Evolutionary conservation across 129 eudicot species (phyloP), one percentile per base, ranked within the genome.

Genomic region (Smallanthus sonchifolius): DNA sequence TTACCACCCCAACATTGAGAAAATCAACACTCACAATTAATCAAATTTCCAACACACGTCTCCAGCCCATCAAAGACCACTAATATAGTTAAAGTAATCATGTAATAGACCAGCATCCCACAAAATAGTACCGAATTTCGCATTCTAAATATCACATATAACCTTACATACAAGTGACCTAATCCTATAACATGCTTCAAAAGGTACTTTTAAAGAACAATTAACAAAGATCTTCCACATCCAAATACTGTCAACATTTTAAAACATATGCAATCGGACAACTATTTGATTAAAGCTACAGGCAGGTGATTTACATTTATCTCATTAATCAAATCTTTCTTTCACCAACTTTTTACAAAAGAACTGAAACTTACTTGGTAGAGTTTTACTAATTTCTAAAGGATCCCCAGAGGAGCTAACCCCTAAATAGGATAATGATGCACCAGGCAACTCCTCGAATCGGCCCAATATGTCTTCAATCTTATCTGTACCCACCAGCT

Each of bases 401-500:
- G 92, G 86, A 28, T 84, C 78, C 38, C 90, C 97, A 75, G 86
- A 42, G 57, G 90, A 88, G 80, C 89, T 83, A 81, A 94, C 95
- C 73, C 98, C 98, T 70, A 90, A 81, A 83, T 74, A 90, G 36
- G 86, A 87, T n/a, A 94, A 69, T 7, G 98, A 81, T 69, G 88
- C 98, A 81, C 89, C 81, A 9, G 72, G 81, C 85, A 94, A 71
- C 86, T 94, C 96, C 68, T 94, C 96, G 72, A 90, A 86, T 63
- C 75, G 83, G 34, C 90, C 88, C 72, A 94, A 14, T 85, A 86
- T 88, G 76, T 90, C 90, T 84, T 90, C 91, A 77, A 90, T 85
- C 81, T 86, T 90, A 8, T 90, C 92, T 85, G 83, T 90, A 70
- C 98, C 98, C 39, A 94, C 63, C 42, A 94, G 78, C 84, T 94